Base-by-base conservation (phyloP, 2,329 filamentous ascomycete species). In the Aspergillus vadensis region DNA sequence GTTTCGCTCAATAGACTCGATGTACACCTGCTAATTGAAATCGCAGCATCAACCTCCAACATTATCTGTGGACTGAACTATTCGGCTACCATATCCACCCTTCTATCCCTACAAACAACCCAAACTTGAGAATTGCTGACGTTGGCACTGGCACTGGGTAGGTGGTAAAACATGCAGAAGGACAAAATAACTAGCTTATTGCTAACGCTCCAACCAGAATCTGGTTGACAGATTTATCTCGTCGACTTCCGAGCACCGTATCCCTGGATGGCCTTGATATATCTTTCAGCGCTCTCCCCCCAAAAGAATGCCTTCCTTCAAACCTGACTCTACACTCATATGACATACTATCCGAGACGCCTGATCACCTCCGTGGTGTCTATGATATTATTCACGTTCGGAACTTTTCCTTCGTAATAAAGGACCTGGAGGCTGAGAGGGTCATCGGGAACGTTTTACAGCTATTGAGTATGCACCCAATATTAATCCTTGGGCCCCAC, bases 371-470 rank as follows among this genome's bases (percentile, higher is more conserved):
- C 38, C 55, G 48, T 49, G 49, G 14, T 25, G 32, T 56, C 23
- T 58, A 51, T 12, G 61, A 47, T 23, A 25, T 47, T 15, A 19
- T 47, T 15, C 43, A 47, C 43, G 19, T 47, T n/a, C 43, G 43
- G 5, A 25, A 47, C 43, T 47, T 47, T 19, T 47, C 43, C 17
- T 47, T 47, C 5, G 19, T 25, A 9, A 50, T 23, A 48, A 55
- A 25, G 57, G 59, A 55, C 32, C 58, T 50, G 3, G 38, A 53
- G 21, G 19, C 19, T 19, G 43, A 47, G 10, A 9, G 5, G 4
- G 43, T 47, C 5, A 47, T 19, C 19, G 3, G 43, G 0, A 47
- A 47, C 43, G 10, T 47, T 23, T 19, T 15, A 47, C 3, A 47
- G 4, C 9, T 47, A 21, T 14, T 47, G 6, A 47, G 43, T 47